phyloP scores from a whole-genome alignment of 495 filamentous ascomycete genomes.

The Platismatia glauca region DNA sequence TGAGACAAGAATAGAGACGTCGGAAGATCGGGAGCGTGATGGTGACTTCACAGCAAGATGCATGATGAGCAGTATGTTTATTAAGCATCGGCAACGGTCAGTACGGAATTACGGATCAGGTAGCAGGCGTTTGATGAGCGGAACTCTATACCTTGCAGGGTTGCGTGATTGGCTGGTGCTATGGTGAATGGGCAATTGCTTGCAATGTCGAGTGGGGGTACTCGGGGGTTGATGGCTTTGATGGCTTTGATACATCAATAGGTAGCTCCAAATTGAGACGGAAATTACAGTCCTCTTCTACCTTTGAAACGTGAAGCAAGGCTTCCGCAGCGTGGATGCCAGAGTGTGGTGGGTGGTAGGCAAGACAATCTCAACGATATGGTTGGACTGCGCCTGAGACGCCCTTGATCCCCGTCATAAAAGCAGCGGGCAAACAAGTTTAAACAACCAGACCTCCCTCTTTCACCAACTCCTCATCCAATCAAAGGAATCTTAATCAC shows the following conservation, averaged over 20 bases:
- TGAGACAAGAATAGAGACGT: neutral
- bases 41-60: neutral
- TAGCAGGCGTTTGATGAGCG: neutral
- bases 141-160: neutral
- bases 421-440: too few relatives aligned
- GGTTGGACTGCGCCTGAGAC: neutral
- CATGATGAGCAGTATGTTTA: neutral
- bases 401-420: too few relatives aligned
- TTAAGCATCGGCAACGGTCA: neutral
- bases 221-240: neutral
- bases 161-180: slow-evolving; percentile 1
- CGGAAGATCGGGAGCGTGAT: neutral
- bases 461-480: neutral
- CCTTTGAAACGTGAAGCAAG: neutral
- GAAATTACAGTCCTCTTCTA: neutral
- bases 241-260: neutral
- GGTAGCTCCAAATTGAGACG: neutral
- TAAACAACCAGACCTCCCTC: too few relatives aligned
- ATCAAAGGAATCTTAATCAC: neutral
- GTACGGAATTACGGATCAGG: neutral
- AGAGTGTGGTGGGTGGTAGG: too few relatives aligned
- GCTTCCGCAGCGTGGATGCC: neutral
- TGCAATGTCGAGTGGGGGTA: neutral
- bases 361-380: too few relatives aligned
- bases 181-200: neutral